A percentile compares a stretch with the other conserved stretches of the same genome.
Conservation (phyloP, 2,329 filamentous ascomycete genomes). For the Paraphoma chrysanthemicola region DNA sequence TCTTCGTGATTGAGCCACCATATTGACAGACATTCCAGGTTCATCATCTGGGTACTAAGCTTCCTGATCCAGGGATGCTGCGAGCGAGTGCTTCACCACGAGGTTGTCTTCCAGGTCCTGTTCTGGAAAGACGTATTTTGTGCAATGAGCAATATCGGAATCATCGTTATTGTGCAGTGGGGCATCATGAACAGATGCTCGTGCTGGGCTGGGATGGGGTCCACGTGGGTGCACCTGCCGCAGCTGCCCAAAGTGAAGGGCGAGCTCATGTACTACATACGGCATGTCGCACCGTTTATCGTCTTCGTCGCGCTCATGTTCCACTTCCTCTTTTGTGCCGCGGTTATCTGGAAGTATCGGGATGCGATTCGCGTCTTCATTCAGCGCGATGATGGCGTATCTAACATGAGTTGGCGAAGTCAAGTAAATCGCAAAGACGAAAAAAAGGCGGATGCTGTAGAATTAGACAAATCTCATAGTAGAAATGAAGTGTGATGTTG, state of each 20-base stretch:
- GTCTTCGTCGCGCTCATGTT: constrained; percentile 20
- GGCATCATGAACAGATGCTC: constrained; percentile 25
- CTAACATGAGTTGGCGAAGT: constrained; percentile 9
- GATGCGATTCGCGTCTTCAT: constrained; percentile 26
- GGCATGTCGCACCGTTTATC: constrained; percentile 17
- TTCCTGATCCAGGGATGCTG: constrained; percentile 15
- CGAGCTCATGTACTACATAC: constrained; percentile 23
- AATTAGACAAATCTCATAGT: not conserved
- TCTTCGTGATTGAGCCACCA: not conserved
- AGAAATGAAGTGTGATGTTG: not conserved
- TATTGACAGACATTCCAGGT: constrained; percentile 9
- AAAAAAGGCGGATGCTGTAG: not conserved
- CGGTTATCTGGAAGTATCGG: constrained; percentile 18
- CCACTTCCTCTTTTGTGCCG: constrained; percentile 22
- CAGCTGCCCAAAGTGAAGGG: constrained; percentile 17
- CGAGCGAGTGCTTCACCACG: constrained; percentile 7
- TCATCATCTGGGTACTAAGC: constrained; percentile 19
- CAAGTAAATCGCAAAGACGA: not conserved
- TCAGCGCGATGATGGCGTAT: constrained; percentile 24
- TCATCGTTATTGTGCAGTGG: constrained; percentile 23
- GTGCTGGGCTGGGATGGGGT: constrained; percentile 23
- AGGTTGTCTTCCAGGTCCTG: constrained; percentile 16
- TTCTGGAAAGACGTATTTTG: constrained; percentile 25
- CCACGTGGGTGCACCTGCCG: constrained; percentile 19
- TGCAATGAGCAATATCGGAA: constrained; percentile 13